A percentile compares a stretch with the other conserved stretches of the same genome.
Conservation (phyloP, 345 rosid species). For the Clausena lansium region DNA sequence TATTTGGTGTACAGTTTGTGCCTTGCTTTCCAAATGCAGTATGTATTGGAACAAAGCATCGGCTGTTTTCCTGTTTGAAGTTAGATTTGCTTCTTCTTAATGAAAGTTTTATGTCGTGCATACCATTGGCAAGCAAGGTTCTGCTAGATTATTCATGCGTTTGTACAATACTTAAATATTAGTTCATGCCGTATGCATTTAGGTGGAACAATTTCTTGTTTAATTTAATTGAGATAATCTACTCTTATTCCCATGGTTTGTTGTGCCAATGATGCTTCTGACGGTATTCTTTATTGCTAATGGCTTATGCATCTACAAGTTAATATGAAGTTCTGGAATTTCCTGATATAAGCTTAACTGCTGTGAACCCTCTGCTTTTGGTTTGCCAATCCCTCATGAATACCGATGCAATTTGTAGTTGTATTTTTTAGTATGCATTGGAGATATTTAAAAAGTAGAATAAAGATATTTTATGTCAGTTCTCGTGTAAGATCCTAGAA, state of each 20-base stretch:
- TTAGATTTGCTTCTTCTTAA: slow-evolving; percentile 4
- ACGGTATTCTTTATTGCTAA: background rate
- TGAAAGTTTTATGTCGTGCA: background rate
- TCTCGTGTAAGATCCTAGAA: background rate
- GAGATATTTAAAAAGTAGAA: background rate
- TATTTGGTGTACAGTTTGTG: background rate
- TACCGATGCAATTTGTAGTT: background rate
- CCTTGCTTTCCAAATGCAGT: background rate
- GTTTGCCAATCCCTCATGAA: background rate
- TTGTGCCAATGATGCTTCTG: background rate
- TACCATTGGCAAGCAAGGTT: background rate
- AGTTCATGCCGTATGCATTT: background rate
- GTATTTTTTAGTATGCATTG: background rate
- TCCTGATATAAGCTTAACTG: background rate
- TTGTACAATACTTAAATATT: background rate
- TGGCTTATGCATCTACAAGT: background rate
- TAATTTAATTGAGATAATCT: background rate
- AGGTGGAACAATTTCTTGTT: slow-evolving; percentile 2
- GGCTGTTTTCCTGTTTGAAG: background rate
- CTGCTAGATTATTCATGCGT: background rate
- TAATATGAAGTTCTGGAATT: background rate
- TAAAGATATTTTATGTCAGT: background rate
- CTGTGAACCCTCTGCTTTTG: background rate
- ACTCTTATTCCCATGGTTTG: background rate
- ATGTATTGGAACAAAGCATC: background rate